Percentiles rank a stretch among this genome's conserved stretches.
Evolutionary conservation across 2,329 filamentous ascomycete species (phyloP).

Genomic region (Fusarium pseudocircinatum): DNA sequence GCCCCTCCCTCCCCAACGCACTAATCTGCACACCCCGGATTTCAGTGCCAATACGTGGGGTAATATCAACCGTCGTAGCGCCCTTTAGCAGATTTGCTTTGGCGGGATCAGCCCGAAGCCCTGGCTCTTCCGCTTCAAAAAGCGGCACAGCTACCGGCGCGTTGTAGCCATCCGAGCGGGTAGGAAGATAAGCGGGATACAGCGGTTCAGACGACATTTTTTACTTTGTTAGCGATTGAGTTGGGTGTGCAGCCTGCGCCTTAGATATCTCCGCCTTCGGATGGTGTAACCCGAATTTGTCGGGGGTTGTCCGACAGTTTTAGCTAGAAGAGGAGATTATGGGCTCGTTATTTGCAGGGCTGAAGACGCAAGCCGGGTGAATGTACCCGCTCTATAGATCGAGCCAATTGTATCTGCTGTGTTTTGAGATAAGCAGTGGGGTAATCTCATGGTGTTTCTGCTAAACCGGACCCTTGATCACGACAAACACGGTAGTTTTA

Average conservation of each 20-base stretch:
- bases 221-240: too few relatives aligned
- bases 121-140: constrained; percentile 47
- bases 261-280: constrained; percentile 19
- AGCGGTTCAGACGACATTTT: constrained; percentile 37
- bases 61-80: constrained; percentile 36
- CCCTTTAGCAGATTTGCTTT: constrained; percentile 37
- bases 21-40: constrained; percentile 45
- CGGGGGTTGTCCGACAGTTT: constrained; percentile 23
- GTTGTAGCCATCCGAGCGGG: constrained; percentile 45
- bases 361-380: constrained; percentile 6
- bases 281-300: not conserved
- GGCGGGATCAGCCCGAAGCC: constrained; percentile 42
- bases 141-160: constrained; percentile 37
- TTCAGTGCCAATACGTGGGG: constrained; percentile 44
- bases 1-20: constrained; percentile 33
- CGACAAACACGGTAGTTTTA: not conserved
- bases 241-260: not conserved
- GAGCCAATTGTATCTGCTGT: not conserved
- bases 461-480: not conserved
- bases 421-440: not conserved
- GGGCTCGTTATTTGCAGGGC: constrained; percentile 29
- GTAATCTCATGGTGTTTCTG: not conserved
- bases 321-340: constrained; percentile 3
- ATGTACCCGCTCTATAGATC: not conserved
- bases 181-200: constrained; percentile 48